Evolutionary conservation across 345 rosid genomes (phyloP).

Genomic region (Eucalyptus polybractea): DNA sequence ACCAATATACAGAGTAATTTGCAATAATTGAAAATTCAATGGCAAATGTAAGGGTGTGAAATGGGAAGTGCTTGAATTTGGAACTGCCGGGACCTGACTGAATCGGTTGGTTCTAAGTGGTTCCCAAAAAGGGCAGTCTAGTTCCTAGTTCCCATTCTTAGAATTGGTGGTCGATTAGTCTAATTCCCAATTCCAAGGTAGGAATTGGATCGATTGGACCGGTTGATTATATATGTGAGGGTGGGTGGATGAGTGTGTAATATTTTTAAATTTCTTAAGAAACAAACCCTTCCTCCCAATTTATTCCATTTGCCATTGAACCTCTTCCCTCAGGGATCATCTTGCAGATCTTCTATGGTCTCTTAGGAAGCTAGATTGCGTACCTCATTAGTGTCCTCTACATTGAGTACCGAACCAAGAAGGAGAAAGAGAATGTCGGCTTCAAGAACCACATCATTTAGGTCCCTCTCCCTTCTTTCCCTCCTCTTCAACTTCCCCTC

Average conservation of each 20-base stretch:
- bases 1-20: too few species aligned
- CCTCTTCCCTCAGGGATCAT: conserved; percentile 37
- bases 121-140: rapidly evolving
- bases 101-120: rapidly evolving
- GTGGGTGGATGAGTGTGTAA: too few species aligned
- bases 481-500: not conserved
- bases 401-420: conserved; percentile 70
- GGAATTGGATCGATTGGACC: rapidly evolving
- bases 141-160: too few species aligned
- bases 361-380: conserved; percentile 92
- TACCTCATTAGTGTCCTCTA: conserved; percentile 93
- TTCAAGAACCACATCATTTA: conserved; percentile 73
- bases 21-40: too few species aligned
- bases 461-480: not conserved
- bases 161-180: too few species aligned
- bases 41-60: not conserved
- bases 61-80: too few species aligned
- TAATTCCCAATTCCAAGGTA: too few species aligned
- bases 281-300: too few species aligned
- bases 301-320: rapidly evolving
- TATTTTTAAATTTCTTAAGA: too few species aligned
- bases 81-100: rapidly evolving
- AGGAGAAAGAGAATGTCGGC: conserved; percentile 76
- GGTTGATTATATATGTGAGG: too few species aligned
- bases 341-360: conserved; percentile 76